Evolutionary conservation across 495 filamentous ascomycete species (phyloP), one percentile per base, ranked within the genome.

Genomic region (Entonaema liquescens): DNA sequence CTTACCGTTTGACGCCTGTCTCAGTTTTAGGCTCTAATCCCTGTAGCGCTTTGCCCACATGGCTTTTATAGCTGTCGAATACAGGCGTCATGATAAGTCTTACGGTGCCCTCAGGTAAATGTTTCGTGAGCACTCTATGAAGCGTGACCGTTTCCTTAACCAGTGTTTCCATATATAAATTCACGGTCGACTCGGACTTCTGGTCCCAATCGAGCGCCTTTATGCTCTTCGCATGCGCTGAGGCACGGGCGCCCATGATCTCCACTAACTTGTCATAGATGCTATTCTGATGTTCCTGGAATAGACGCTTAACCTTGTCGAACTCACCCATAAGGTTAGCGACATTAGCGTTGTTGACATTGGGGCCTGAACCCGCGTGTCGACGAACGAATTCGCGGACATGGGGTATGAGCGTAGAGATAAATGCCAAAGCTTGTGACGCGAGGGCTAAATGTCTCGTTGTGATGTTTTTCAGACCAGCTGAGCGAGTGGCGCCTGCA

Each of bases 211-310:
- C 80, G 42, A 94, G 84, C 61, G 88, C 88, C 76, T 89, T 92
- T 82, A 99, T 89, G 17, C 87, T 86, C 63, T 86, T 90, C 21
- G 93, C 88, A 71, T 92, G 93, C 0, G 87, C 80, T 1, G 86
- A 79, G 6, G 91, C 91, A 1, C 95, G 88, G 12, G 88, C 89
- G 53, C 89, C 89, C 94, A 98, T 98, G 66, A 99, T 98, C 63
- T 97, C 94, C 15, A 97, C 91, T 0, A 99, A 83, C 76, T 99
- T 99, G 59, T 97, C 93, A 74, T 97, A 93, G 62, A 98, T 98
- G 67, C 88, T 93, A 33, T 88, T 88, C 75, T 98, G 95, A 77
- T 98, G 95, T 73, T 99, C 95, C 73, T 97, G 93, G 71, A 91
- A 95, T 6, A 92, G 83, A 38, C 95, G 87, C 69, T 91, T 91